These are phyloP conservation scores for Cyclocybe aegerita DNA, from an alignment of 768 basidiomycete species.

Conservation along the genomic window DNA sequence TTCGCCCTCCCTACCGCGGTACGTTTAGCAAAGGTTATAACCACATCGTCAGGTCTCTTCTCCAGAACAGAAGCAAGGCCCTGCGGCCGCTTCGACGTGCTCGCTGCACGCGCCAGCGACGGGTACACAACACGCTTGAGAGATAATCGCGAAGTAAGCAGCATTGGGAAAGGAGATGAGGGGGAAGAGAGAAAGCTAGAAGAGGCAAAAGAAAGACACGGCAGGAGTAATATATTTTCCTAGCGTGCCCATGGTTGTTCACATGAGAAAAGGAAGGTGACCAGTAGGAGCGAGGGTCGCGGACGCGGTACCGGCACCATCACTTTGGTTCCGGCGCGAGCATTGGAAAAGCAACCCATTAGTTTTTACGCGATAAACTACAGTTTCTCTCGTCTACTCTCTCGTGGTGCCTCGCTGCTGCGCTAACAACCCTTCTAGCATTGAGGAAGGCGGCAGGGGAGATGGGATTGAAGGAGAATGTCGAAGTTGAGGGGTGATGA, in stretches of 20 bases:
- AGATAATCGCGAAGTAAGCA: slow-evolving; percentile 7
- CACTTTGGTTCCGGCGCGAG: background rate
- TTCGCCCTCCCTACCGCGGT: slow-evolving; percentile 86
- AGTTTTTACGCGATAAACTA: slow-evolving; percentile 7
- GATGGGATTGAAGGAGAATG: no score
- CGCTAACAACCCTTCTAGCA: background rate
- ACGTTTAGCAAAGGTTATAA: slow-evolving; percentile 86
- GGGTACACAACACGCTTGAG: slow-evolving; percentile 15
- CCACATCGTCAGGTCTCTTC: slow-evolving; percentile 81
- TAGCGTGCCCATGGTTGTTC: slow-evolving; percentile 5
- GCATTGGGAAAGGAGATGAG: slow-evolving; percentile 5
- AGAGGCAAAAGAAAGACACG: background rate
- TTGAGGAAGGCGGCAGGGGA: no score
- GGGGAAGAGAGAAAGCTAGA: background rate
- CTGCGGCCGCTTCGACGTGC: slow-evolving; percentile 35
- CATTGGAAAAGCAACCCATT: background rate
- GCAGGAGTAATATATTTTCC: background rate
- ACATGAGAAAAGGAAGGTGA: slow-evolving; percentile 11
- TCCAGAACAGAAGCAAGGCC: slow-evolving; percentile 58
- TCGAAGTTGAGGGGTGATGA: no score
- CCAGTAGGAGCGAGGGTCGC: slow-evolving; percentile 7
- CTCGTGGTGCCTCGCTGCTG: no score
- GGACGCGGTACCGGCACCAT: slow-evolving; percentile 14
- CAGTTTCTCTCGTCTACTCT: background rate
- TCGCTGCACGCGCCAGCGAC: slow-evolving; percentile 35